Base-by-base conservation (phyloP, 129 eudicot genomes). In the Cynara cardunculus region DNA sequence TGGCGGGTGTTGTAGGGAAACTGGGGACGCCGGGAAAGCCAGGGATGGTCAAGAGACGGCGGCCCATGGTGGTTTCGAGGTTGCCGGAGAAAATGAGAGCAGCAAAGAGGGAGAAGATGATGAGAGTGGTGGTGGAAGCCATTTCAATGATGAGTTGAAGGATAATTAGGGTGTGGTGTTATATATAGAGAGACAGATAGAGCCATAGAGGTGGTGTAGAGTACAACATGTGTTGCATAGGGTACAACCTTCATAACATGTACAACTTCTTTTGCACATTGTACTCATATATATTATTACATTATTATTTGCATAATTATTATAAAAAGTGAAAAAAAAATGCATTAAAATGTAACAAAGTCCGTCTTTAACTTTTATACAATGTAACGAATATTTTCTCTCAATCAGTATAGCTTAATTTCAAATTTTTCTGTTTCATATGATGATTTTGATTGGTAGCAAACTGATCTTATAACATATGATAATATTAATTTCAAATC, bases 11-110 rank as follows among this genome's bases (percentile, higher is more conserved):
- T 19, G 44, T 1, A 31, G 84, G 72, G 78, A 62, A 22, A 16
- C 25, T 6, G 4, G 85, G 80, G 70, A 75, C 22, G 9, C 85
- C 77, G 7, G 62, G 81, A n/a, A 68, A 75, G 30, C 78, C 84
- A 0, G 84, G 84, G 66, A 72, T 0, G 16, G 84, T 80, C 69
- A 80, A 69, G 77, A 82, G 85, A 35, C 80, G 62, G 49, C 85
- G 77, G 77, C 81, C 81, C 32, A n/a, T 1, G 24, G 81, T n/a
- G 46, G 85, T 59, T 69, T 69, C 24, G 25, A 82, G 71, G 69
- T 82, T 49, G 72, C 81, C 44, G 18, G 72, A 68, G 77, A 82
- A 8, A 24, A 82, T 13, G 12, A 75, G 72, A 31, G 72, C 62
- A 8, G 65, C 81, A 69, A 82, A 70, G 77, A 82, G 81, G 71